These are phyloP conservation scores for Prunus yedoensis DNA, from an alignment of 331 rosid species.

Conservation along the genomic window DNA sequence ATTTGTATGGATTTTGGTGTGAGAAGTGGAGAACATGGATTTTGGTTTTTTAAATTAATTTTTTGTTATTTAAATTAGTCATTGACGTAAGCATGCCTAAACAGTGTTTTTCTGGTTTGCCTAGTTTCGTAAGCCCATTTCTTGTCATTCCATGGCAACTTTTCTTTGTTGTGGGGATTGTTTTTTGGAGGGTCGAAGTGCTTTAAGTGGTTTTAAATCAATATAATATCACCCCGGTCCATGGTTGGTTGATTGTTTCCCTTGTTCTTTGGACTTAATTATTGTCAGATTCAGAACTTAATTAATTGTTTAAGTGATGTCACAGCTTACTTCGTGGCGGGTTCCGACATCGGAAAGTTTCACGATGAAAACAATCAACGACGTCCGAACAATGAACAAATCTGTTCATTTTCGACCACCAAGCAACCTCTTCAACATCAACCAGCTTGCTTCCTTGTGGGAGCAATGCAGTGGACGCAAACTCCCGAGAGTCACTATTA, in stretches of 20 bases:
- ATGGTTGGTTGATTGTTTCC: no score
- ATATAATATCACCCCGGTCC: no score
- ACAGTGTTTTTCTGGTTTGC: no score
- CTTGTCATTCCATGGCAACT: no score
- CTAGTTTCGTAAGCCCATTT: no score
- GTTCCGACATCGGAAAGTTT: constrained; percentile 28
- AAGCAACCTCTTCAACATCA: constrained; percentile 14
- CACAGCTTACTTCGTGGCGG: constrained; percentile 31
- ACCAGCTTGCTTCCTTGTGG: constrained; percentile 36
- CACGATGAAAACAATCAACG: constrained; percentile 19
- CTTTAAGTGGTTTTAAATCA: no score
- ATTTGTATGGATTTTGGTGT: fast-evolving
- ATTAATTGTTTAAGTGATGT: background rate
- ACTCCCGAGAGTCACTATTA: constrained; percentile 22
- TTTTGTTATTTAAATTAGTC: no score
- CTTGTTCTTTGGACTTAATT: no score
- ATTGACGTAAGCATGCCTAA: no score
- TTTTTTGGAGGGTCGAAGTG: no score
- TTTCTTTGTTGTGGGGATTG: no score
- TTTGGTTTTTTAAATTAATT: no score
- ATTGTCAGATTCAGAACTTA: background rate
- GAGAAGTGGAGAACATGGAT: fast-evolving
- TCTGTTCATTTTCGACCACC: constrained; percentile 29
- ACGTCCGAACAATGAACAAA: constrained; percentile 25
- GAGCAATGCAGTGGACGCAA: constrained; percentile 17